Conservation (phyloP, 2,329 filamentous ascomycete species). For the Cordyceps cicadae region DNA sequence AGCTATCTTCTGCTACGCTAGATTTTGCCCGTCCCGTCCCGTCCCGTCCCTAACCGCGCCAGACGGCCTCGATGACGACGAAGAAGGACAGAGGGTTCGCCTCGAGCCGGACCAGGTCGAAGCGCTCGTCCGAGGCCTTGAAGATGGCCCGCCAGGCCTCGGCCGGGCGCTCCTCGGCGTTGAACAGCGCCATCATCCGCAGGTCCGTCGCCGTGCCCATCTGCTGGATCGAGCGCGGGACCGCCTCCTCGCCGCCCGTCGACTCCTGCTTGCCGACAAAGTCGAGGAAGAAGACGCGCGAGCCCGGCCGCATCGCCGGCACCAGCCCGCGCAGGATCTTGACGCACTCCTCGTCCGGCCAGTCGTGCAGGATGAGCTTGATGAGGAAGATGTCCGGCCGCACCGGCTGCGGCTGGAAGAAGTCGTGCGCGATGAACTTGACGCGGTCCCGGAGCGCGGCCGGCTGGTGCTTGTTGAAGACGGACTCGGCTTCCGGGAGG, state of each 20-base stretch:
- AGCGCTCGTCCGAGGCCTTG: constrained; percentile 35
- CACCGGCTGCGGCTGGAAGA: constrained; percentile 31
- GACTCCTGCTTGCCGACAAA: constrained; percentile 29
- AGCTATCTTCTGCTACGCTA: not conserved
- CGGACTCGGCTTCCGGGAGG: constrained; percentile 27
- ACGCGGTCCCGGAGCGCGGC: constrained; percentile 25
- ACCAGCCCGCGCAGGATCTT: constrained; percentile 34
- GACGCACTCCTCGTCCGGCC: constrained; percentile 37
- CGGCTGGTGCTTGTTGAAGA: constrained; percentile 28
- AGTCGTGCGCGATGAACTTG: constrained; percentile 29
- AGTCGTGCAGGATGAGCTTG: constrained; percentile 48
- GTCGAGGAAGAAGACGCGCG: constrained; percentile 30
- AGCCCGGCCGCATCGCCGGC: constrained; percentile 36
- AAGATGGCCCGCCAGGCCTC: constrained; percentile 39
- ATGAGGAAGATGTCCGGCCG: constrained; percentile 43
- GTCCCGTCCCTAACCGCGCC: constrained; percentile 18
- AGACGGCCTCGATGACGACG: constrained; percentile 30
- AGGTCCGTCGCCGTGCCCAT: constrained; percentile 37
- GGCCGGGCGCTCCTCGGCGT: constrained; percentile 37
- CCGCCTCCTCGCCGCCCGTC: constrained; percentile 15
- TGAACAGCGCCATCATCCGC: constrained; percentile 42
- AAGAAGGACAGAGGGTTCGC: constrained; percentile 29
- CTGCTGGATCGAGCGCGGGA: constrained; percentile 29
- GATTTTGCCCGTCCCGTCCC: too few relatives aligned
- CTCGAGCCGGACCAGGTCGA: constrained; percentile 30